Conservation (phyloP, 208 protist genomes). For the Naegleria lovaniensis region DNA sequence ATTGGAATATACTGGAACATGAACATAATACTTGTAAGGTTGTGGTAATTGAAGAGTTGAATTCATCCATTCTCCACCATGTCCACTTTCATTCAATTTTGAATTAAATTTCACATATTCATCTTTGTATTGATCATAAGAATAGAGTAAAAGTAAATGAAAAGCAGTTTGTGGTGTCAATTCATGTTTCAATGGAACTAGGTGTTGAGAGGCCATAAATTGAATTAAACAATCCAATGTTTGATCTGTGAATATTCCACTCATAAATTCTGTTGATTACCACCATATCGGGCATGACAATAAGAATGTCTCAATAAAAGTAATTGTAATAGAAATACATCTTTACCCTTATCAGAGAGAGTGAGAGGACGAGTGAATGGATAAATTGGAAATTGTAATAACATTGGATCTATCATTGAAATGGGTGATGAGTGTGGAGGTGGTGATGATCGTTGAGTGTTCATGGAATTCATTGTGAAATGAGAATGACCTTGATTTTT, state of each 20-base stretch:
- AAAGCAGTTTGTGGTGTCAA: neutral
- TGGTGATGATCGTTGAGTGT: too few relatives aligned
- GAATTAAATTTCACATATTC: neutral
- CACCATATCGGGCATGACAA: neutral
- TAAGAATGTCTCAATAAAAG: neutral
- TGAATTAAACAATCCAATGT: neutral
- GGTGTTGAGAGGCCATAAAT: neutral
- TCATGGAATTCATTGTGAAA: too few relatives aligned
- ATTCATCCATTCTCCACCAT: neutral
- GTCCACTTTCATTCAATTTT: neutral
- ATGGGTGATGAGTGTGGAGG: too few relatives aligned
- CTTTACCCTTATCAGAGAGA: neutral
- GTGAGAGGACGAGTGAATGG: neutral
- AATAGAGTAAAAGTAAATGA: neutral
- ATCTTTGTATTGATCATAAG: neutral
- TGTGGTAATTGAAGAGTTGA: constrained; percentile 19
- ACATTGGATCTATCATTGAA: too few relatives aligned
- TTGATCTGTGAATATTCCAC: neutral
- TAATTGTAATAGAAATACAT: neutral
- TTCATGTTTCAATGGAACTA: neutral
- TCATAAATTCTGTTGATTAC: neutral
- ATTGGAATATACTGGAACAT: constrained; percentile 41
- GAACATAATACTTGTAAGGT: constrained; percentile 40
- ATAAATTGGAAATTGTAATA: neutral
- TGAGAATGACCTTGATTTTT: too few relatives aligned